Percentiles rank a stretch among this genome's conserved stretches.
These are phyloP conservation scores for Scytalidium lignicola DNA, from an alignment of 2,329 filamentous ascomycete genomes.

Conservation along the genomic window DNA sequence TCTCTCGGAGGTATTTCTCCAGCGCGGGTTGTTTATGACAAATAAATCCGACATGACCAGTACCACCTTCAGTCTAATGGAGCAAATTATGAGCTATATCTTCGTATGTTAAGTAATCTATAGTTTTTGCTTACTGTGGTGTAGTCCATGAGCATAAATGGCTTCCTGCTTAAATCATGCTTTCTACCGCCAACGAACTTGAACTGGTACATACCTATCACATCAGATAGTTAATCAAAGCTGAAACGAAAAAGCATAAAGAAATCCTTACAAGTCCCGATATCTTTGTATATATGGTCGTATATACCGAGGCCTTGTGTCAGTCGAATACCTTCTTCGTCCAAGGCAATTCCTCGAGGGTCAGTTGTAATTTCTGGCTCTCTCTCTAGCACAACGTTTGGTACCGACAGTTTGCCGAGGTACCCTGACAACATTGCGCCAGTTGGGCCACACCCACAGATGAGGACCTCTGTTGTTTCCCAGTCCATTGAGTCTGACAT, in stretches of 20 bases:
- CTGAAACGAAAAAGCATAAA: not conserved
- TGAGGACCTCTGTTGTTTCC: conserved; percentile 20
- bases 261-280: conserved; percentile 8
- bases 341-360: conserved; percentile 27
- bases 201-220: conserved; percentile 5
- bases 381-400: conserved; percentile 23
- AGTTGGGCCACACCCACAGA: conserved; percentile 24
- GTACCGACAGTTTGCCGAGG: conserved; percentile 9
- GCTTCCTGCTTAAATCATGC: conserved; percentile 1
- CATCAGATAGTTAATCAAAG: not conserved
- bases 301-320: conserved; percentile 22
- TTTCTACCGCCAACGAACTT: conserved; percentile 7
- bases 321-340: conserved; percentile 26
- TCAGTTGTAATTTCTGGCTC: conserved; percentile 22
- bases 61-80: conserved; percentile 21
- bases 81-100: not conserved
- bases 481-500: not conserved
- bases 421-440: conserved; percentile 20
- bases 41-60: conserved; percentile 21
- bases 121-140: conserved; percentile 2
- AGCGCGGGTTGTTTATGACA: conserved; percentile 24
- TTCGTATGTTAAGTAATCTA: not conserved
- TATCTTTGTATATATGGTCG: conserved; percentile 17
- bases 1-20: conserved; percentile 9
- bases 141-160: conserved; percentile 11